Conservation (phyloP, 768 basidiomycete genomes). For the Agaricus sinodeliciosus region DNA sequence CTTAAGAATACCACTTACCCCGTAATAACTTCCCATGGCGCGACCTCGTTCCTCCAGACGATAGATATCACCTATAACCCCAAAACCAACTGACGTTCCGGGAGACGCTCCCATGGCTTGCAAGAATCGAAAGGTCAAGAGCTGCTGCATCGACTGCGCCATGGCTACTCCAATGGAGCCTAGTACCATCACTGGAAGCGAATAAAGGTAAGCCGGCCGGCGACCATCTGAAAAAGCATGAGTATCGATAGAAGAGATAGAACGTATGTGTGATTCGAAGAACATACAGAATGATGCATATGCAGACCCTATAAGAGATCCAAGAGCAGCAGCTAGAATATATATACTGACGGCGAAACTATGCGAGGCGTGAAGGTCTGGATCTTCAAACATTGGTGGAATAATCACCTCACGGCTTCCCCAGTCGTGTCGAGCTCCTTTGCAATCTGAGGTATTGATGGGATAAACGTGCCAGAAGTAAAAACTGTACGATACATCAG, state of each 20-base stretch:
- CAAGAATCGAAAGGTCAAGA: slow-evolving; percentile 58
- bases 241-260: too few relatives aligned
- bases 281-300: slow-evolving; percentile 33
- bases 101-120: slow-evolving; percentile 66
- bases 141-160: slow-evolving; percentile 33
- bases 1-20: slow-evolving; percentile 24
- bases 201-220: slow-evolving; percentile 49
- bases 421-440: slow-evolving; percentile 53
- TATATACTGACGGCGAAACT: slow-evolving; percentile 33
- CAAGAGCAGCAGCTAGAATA: slow-evolving; percentile 27
- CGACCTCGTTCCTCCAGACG: slow-evolving; percentile 52
- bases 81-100: slow-evolving; percentile 48
- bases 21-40: slow-evolving; percentile 56
- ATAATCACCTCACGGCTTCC: slow-evolving; percentile 45
- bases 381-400: too few relatives aligned
- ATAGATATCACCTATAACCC: slow-evolving; percentile 64
- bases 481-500: slow-evolving; percentile 42
- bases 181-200: slow-evolving; percentile 52
- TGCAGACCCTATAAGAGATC: slow-evolving; percentile 25
- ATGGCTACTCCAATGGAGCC: slow-evolving; percentile 56
- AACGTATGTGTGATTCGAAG: not conserved
- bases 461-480: slow-evolving; percentile 62
- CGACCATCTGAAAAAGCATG: slow-evolving; percentile 50
- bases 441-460: slow-evolving; percentile 70
- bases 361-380: too few relatives aligned